Base-by-base conservation (phyloP, 495 filamentous ascomycete species). In the Penicillium alfredii region DNA sequence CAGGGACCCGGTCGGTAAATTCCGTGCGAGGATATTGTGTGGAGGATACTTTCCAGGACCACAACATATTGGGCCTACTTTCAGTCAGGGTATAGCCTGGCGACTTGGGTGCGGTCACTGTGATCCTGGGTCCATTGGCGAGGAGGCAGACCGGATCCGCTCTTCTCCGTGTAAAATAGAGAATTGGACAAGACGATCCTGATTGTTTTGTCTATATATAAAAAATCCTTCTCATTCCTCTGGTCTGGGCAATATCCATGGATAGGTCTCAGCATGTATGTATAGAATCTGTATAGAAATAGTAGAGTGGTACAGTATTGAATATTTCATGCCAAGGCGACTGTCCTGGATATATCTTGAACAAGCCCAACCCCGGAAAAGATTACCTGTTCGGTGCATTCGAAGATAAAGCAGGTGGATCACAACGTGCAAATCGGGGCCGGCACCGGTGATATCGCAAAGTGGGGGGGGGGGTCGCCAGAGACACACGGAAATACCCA, bases 1-100 rank as follows among this genome's bases (percentile, higher is more conserved):
- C 69, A 74, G 48, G 34, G 71, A 33, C 60, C 63, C 12, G 68
- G 64, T 10, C 57, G 64, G 57, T 71, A 66, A 58, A 44, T 27
- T 16, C 18, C 9, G 3, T 22, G 23, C 8, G 11, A 2, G 23
- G 23, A n/a, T n/a, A 9, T 8, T 25, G 23, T 25, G 23, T n/a
- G 23, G 23, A 25, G 11, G 23, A 25, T 25, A n/a, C n/a, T n/a
- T n/a, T n/a, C n/a, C n/a, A n/a, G n/a, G n/a, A n/a, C n/a, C n/a
- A n/a, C n/a, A n/a, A n/a, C n/a, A n/a, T n/a, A n/a, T n/a, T n/a
- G n/a, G n/a, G n/a, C n/a, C n/a, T n/a, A n/a, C n/a, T n/a, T n/a
- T n/a, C n/a, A n/a, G n/a, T n/a, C n/a, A n/a, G n/a, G n/a, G n/a
- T n/a, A n/a, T n/a, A n/a, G n/a, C n/a, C n/a, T n/a, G n/a, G n/a